phyloP scores from a whole-genome alignment of 2,329 filamentous ascomycete genomes.

The Ploettnerulaceae sp. region DNA sequence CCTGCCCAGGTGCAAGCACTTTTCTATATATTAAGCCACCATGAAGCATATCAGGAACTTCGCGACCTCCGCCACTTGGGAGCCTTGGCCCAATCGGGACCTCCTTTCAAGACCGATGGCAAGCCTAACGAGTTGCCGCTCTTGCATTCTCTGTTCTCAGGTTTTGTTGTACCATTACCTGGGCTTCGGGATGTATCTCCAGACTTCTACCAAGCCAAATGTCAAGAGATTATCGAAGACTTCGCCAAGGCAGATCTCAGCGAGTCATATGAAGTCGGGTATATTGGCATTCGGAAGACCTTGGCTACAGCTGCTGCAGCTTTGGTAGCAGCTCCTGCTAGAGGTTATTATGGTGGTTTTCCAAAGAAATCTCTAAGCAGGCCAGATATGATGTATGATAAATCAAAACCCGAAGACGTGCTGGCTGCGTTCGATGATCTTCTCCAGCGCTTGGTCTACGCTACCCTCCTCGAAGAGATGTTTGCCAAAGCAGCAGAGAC shows the following conservation, averaged over 20 bases:
- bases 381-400: conserved; percentile 48
- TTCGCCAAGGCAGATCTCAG: conserved; percentile 66
- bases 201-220: conserved; percentile 61
- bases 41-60: conserved; percentile 58
- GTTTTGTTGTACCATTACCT: conserved; percentile 60
- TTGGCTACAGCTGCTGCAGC: conserved; percentile 53
- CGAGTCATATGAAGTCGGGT: conserved; percentile 77
- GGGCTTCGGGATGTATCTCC: conserved; percentile 57
- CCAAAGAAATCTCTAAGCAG: conserved; percentile 28
- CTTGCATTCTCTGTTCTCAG: conserved; percentile 62
- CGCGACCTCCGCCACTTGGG: conserved; percentile 62
- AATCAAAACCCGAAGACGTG: conserved; percentile 54
- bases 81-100: conserved; percentile 63
- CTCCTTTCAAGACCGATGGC: conserved; percentile 50
- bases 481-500: conserved; percentile 57
- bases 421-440: conserved; percentile 61
- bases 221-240: conserved; percentile 54
- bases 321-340: conserved; percentile 10
- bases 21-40: conserved; percentile 29
- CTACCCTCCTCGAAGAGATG: conserved; percentile 58
- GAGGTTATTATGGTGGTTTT: conserved; percentile 26
- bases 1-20: conserved; percentile 25
- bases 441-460: conserved; percentile 62
- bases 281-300: conserved; percentile 68
- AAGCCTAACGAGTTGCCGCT: conserved; percentile 42